Base-by-base conservation (phyloP, 1,139 yeast species). In the Kodamaea sp. region DNA sequence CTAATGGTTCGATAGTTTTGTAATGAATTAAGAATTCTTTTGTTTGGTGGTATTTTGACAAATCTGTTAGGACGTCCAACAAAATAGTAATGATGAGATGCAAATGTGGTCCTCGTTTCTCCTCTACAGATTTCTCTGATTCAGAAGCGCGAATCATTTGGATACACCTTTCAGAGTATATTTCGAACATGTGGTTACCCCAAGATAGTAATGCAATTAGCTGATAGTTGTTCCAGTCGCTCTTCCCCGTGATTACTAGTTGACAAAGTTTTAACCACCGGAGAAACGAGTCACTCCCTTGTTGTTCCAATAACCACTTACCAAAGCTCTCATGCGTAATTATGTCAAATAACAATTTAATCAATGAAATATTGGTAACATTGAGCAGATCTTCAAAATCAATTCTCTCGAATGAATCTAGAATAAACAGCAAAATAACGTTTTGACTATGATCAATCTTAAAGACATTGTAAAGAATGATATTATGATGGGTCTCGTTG, bases 151-250 rank as follows among this genome's bases (percentile, higher is more conserved):
- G 6, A 7, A 41, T 31, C 7, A 37, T 34, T n/a, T 25, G 26
- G 6, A 38, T 27, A 7, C 48, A 40, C 8, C 13, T 27, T 3
- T 28, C 21, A 7, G 39, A 31, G 16, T 40, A 46, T 4, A 45
- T 37, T 24, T 57, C 56, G 39, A 68, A 73, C 25, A 72, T 48
- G 16, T 70, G 72, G 40, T 62, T 61, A 12, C 65, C 53, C 88
- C 89, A 82, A 0, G 78, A 62, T 34, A 81, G 57, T 10, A 82
- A 61, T 2, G 71, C 73, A 0, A 76, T 68, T 8, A 78, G 47
- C 39, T 79, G 67, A 32, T 65, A 66, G 31, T 73, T 72, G 36
- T 70, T 66, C 85, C 86, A 81, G 19, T 60, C 61, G 7, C 68
- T 73, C 35, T 61, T 70, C 25, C 77, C 70, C 0, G 83, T 73